Base-by-base conservation (phyloP, 495 filamentous ascomycete species). In the Penicillium pulvis region DNA sequence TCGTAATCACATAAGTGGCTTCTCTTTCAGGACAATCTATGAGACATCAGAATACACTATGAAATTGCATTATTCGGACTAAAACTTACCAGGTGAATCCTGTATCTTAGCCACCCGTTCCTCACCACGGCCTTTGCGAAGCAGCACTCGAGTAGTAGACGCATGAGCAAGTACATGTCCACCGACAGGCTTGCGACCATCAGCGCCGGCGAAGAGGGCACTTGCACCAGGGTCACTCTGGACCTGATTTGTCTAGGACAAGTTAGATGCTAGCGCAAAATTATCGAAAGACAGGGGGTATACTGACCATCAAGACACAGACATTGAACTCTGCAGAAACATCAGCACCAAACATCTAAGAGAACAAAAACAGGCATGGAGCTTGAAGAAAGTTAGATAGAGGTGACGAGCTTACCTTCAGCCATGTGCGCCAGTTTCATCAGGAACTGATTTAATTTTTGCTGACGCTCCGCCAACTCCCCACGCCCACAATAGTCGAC, bases 81-180 rank as follows among this genome's bases (percentile, higher is more conserved):
- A 14, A 16, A 50, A 73, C 79, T 52, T 66, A 89, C 86, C 87
- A 39, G 87, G 87, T 2, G 87, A 90, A 68, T 92, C 89, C 62
- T 89, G 84, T 52, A 92, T 86, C 75, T 91, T 92, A 6, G 89
- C 89, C 51, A 92, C 89, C 23, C 89, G 82, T 68, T 92, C 89
- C 52, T 92, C 89, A 8, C 89, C 89, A 41, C 89, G 82, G 36
- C 89, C 89, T 66, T 92, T 92, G 9, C 89, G 79, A 46, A 92
- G 78, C 17, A 92, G 78, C 42, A 92, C 81, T 48, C 89, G 79
- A 51, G 89, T 92, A 3, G 88, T 84, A 36, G 87, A 90, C 43
- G 89, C 89, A 73, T 92, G 89, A 46, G 89, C 89, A 42, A 92
- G 85, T 58, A 92, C 83, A 78, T 92, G 89, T 23, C 89, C 89